A percentile compares a stretch with the other conserved stretches of the same genome.
These are phyloP conservation scores for Abrus precatorius DNA, from an alignment of 306 rosid genomes.

Conservation along the genomic window DNA sequence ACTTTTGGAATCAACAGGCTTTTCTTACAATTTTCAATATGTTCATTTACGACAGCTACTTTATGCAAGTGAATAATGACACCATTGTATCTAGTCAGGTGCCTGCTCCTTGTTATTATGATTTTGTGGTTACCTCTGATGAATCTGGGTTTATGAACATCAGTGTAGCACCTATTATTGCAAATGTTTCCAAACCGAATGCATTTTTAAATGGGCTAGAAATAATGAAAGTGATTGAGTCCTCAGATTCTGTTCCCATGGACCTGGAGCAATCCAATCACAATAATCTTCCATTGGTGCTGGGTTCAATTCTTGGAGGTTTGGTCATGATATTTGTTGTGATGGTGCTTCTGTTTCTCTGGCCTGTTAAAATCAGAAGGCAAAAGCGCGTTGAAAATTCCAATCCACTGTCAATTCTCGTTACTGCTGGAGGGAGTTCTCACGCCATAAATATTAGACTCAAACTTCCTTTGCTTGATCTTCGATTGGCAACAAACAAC, in stretches of 20 bases:
- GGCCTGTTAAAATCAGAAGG: conserved; percentile 43
- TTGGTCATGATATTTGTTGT: conserved; percentile 5
- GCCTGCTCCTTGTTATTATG: conserved; percentile 45
- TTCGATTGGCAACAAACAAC: conserved; percentile 53
- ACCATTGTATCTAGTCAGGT: rapidly evolving
- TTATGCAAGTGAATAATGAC: rapidly evolving
- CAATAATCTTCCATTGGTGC: background rate
- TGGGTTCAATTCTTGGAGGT: conserved; percentile 45
- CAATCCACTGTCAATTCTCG: conserved; percentile 16
- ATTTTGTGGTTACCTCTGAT: conserved; percentile 55
- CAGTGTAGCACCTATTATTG: background rate
- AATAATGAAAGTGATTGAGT: conserved; percentile 47
- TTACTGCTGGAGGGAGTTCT: conserved; percentile 42
- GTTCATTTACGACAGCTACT: background rate
- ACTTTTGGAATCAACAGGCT: rapidly evolving
- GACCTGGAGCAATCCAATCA: background rate
- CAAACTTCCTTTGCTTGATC: conserved; percentile 54
- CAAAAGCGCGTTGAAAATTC: conserved; percentile 10
- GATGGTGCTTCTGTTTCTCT: background rate
- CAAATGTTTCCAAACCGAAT: rapidly evolving
- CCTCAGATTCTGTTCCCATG: background rate
- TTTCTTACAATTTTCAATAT: background rate
- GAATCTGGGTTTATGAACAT: conserved; percentile 24
- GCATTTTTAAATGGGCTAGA: conserved; percentile 59
- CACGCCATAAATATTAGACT: conserved; percentile 50